A percentile compares a stretch with the other conserved stretches of the same genome.
Evolutionary conservation across 2,329 filamentous ascomycete genomes (phyloP).

Genomic region (Ophiocordyceps camponoti-saundersi): DNA sequence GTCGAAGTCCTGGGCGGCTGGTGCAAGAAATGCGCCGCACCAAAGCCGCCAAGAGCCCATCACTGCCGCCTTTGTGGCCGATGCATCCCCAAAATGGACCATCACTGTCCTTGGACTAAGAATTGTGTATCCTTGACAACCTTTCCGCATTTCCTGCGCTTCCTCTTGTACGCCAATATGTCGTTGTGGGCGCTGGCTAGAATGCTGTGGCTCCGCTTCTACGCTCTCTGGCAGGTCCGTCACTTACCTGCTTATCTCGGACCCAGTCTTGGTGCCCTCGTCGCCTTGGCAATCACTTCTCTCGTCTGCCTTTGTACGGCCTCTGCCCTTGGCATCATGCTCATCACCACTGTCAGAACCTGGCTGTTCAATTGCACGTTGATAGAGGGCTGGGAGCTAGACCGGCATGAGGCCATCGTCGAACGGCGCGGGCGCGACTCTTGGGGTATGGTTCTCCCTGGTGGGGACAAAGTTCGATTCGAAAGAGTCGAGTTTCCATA

Average conservation of each 20-base stretch:
- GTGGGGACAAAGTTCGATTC: slow-evolving; percentile 28
- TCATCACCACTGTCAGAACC: slow-evolving; percentile 42
- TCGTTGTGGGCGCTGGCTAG: slow-evolving; percentile 45
- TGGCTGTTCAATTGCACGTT: slow-evolving; percentile 58
- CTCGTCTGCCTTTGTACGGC: slow-evolving; percentile 41
- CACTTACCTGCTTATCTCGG: slow-evolving; percentile 59
- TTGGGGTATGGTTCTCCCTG: slow-evolving; percentile 21
- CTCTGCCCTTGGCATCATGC: slow-evolving; percentile 46
- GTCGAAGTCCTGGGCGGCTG: slow-evolving; percentile 28
- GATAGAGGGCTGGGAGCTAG: slow-evolving; percentile 64
- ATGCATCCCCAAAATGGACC: slow-evolving; percentile 69
- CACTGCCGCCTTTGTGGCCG: slow-evolving; percentile 64
- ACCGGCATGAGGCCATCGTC: slow-evolving; percentile 42
- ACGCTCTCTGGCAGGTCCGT: slow-evolving; percentile 45
- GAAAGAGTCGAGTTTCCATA: slow-evolving; percentile 64
- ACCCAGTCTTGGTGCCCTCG: slow-evolving; percentile 40
- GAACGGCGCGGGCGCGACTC: slow-evolving; percentile 27
- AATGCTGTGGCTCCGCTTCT: slow-evolving; percentile 42
- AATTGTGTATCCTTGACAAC: slow-evolving; percentile 74
- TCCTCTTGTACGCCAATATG: slow-evolving; percentile 51
- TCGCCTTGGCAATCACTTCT: slow-evolving; percentile 41
- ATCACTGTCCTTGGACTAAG: slow-evolving; percentile 72
- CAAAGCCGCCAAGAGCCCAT: slow-evolving; percentile 63
- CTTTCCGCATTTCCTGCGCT: slow-evolving; percentile 69
- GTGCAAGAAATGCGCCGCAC: slow-evolving; percentile 60